These are phyloP conservation scores for Termitomyces sp. DNA, from an alignment of 768 basidiomycete genomes.

Conservation along the genomic window DNA sequence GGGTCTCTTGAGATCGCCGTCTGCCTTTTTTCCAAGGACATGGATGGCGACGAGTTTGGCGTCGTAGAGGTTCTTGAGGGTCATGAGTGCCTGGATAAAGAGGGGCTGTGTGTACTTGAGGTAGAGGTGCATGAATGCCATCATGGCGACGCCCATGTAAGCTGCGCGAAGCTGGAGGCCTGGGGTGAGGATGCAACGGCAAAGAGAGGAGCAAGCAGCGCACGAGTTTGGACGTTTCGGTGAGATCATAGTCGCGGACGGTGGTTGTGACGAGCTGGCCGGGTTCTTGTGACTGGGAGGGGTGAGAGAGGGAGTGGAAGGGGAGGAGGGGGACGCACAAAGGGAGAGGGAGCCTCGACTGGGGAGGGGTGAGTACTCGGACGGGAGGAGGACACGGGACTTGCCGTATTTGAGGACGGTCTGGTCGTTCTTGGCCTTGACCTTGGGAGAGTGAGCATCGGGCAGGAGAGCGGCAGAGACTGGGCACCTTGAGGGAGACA, in stretches of 20 bases:
- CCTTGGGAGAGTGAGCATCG: slow-evolving; percentile 38
- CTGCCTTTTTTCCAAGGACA: slow-evolving; percentile 70
- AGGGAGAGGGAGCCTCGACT: slow-evolving; percentile 75
- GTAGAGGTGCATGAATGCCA: slow-evolving; percentile 91
- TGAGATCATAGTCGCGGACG: slow-evolving; percentile 88
- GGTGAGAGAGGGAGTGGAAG: not conserved
- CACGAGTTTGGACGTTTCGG: slow-evolving; percentile 79
- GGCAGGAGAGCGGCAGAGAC: no score
- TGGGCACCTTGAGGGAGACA: slow-evolving; percentile 57
- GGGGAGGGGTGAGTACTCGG: not conserved
- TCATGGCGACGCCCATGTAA: slow-evolving; percentile 78
- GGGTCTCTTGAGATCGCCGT: slow-evolving; percentile 85
- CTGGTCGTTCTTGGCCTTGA: slow-evolving; percentile 93
- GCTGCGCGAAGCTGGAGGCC: slow-evolving; percentile 50
- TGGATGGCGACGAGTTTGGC: slow-evolving; percentile 81
- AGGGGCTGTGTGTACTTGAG: slow-evolving; percentile 94
- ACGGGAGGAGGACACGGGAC: not conserved
- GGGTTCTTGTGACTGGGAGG: slow-evolving; percentile 51
- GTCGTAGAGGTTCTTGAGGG: slow-evolving; percentile 86
- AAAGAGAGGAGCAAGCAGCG: slow-evolving; percentile 15
- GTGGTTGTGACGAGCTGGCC: slow-evolving; percentile 86
- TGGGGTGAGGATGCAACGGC: not conserved
- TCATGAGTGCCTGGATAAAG: slow-evolving; percentile 94
- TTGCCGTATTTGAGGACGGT: slow-evolving; percentile 92
- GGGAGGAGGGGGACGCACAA: slow-evolving; percentile 45